Evolutionary conservation across 1,284 basidiomycete genomes (phyloP).

Genomic region (Ganoderma leucocontextum): DNA sequence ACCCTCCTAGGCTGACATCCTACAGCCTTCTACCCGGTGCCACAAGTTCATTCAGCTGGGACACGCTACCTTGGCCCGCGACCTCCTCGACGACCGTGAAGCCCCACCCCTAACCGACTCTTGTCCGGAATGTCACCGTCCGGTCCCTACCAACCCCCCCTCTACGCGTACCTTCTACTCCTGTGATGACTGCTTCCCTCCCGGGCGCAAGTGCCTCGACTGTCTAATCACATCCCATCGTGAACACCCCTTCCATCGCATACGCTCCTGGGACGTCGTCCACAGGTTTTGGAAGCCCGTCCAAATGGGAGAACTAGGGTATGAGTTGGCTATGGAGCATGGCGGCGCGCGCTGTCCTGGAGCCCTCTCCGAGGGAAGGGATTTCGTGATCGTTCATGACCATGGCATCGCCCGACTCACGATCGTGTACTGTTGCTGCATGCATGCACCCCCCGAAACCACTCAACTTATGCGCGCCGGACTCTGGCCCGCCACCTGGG

Average conservation of each 20-base stretch:
- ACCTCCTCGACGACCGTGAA: not conserved
- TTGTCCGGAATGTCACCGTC: not conserved
- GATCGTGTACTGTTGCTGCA: not conserved
- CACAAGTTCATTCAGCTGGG: not conserved
- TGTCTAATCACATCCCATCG: not conserved
- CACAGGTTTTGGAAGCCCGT: not conserved
- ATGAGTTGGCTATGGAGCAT: not conserved
- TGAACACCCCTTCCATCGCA: not conserved
- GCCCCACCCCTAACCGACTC: not conserved
- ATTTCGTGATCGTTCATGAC: not conserved
- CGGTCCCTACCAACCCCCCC: too few species aligned
- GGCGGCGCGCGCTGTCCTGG: not conserved
- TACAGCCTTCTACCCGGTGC: not conserved
- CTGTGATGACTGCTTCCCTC: not conserved
- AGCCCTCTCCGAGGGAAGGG: not conserved
- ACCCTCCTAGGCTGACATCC: too few species aligned
- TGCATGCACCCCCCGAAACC: not conserved
- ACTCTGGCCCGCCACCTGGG: constrained; percentile 1
- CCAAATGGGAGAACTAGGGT: not conserved
- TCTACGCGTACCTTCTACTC: too few species aligned
- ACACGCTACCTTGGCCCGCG: not conserved
- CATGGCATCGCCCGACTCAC: not conserved
- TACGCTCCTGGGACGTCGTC: not conserved
- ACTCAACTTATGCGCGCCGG: not conserved
- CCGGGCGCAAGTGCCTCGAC: not conserved